These are phyloP conservation scores for Wickerhamomyces sp. DNA, from an alignment of 1,139 yeast species.

Conservation along the genomic window DNA sequence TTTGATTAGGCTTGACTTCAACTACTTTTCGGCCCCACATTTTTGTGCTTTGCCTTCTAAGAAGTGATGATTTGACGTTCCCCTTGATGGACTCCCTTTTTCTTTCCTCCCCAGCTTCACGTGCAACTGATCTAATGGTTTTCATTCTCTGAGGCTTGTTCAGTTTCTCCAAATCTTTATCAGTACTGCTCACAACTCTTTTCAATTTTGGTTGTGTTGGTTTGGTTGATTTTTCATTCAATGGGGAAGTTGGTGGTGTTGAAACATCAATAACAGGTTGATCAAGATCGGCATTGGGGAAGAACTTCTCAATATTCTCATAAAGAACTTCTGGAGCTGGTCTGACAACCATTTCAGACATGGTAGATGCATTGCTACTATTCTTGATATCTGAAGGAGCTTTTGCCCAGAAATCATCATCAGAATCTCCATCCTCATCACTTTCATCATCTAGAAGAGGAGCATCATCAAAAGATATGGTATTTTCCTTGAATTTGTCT, in stretches of 20 bases:
- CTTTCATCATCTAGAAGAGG: slow-evolving; percentile 48
- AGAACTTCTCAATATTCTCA: slow-evolving; percentile 84
- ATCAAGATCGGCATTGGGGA: slow-evolving; percentile 90
- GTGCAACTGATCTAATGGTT: slow-evolving; percentile 87
- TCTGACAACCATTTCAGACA: slow-evolving; percentile 54
- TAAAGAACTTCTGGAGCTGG: slow-evolving; percentile 95
- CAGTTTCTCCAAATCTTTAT: slow-evolving; percentile 18
- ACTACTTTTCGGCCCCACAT: slow-evolving; percentile 96
- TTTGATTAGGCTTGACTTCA: slow-evolving; percentile 78
- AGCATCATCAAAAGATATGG: slow-evolving; percentile 67
- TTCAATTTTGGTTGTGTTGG: slow-evolving; percentile 18
- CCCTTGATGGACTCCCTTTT: slow-evolving; percentile 32
- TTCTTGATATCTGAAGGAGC: slow-evolving; percentile 26
- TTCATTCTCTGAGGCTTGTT: slow-evolving; percentile 53
- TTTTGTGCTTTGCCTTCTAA: slow-evolving; percentile 80
- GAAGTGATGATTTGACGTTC: slow-evolving; percentile 19
- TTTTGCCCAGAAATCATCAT: slow-evolving; percentile 62
- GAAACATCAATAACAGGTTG: slow-evolving; percentile 81
- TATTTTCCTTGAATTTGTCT: slow-evolving; percentile 63
- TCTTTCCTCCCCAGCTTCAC: slow-evolving; percentile 74
- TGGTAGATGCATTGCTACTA: slow-evolving; percentile 9
- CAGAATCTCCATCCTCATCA: slow-evolving; percentile 39
- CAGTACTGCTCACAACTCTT: slow-evolving; percentile 15
- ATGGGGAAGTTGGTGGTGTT: slow-evolving; percentile 57
- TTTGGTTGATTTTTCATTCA: slow-evolving; percentile 10